These are phyloP conservation scores for Leccinum pellstonianum DNA, from an alignment of 768 basidiomycete species.

Conservation along the genomic window DNA sequence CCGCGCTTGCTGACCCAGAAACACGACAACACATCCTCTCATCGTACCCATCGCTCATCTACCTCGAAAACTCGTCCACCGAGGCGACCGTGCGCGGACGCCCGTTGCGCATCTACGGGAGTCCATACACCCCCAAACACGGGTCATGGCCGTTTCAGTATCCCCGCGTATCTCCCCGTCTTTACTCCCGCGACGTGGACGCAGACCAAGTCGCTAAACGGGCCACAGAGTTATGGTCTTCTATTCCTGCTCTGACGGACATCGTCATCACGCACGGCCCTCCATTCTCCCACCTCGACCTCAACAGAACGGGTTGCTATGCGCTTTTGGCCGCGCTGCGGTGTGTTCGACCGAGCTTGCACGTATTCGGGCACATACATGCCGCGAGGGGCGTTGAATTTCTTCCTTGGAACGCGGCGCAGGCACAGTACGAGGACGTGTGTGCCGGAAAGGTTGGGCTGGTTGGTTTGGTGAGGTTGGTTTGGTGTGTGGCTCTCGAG, in stretches of 20 bases:
- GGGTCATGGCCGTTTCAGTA: constrained; percentile 11
- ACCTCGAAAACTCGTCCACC: constrained; percentile 7
- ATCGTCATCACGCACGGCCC: background rate
- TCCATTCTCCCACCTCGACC: constrained; percentile 1
- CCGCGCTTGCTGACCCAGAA: constrained; percentile 2
- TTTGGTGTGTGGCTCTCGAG: background rate
- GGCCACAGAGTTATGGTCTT: constrained; percentile 2
- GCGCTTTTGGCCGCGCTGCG: constrained; percentile 6
- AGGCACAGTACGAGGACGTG: constrained; percentile 7
- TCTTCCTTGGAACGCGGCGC: constrained; percentile 4
- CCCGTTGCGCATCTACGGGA: constrained; percentile 8
- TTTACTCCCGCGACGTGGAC: background rate
- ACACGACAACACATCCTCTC: constrained; percentile 3
- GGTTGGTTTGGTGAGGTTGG: constrained; percentile 1
- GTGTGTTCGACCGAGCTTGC: constrained; percentile 9
- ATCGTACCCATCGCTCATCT: constrained; percentile 3
- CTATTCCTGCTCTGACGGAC: background rate
- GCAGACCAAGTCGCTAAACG: background rate
- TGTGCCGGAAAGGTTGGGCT: constrained; percentile 3
- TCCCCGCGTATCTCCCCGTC: constrained; percentile 4
- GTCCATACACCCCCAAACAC: constrained; percentile 10
- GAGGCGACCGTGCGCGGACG: constrained; percentile 8
- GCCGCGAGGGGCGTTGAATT: constrained; percentile 3
- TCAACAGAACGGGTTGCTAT: constrained; percentile 1
- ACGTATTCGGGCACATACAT: constrained; percentile 14